Evolutionary conservation across 768 basidiomycete species (phyloP).

Genomic region (Trametes coccinea): DNA sequence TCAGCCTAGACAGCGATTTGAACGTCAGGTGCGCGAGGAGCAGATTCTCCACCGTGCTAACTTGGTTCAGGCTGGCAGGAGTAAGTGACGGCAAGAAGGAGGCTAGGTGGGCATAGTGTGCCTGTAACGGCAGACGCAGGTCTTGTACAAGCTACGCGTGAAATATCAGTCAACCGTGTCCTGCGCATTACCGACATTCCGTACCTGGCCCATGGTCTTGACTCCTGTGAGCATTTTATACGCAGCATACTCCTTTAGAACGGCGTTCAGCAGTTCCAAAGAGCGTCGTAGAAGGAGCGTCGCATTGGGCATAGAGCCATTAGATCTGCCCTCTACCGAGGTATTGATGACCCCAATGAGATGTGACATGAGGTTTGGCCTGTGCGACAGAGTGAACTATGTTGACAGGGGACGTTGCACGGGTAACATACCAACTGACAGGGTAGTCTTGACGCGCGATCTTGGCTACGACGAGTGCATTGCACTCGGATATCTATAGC

Average conservation of each 20-base stretch:
- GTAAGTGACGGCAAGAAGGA: slow-evolving; percentile 38
- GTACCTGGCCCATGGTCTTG: slow-evolving; percentile 64
- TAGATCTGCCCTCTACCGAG: slow-evolving; percentile 52
- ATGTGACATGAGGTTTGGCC: slow-evolving; percentile 59
- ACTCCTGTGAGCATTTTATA: slow-evolving; percentile 72
- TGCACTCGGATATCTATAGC: slow-evolving; percentile 73
- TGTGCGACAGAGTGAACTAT: slow-evolving; percentile 28
- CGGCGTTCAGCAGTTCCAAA: slow-evolving; percentile 60
- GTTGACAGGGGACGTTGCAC: not conserved
- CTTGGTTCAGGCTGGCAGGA: slow-evolving; percentile 36
- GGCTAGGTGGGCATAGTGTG: slow-evolving; percentile 61
- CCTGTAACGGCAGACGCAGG: slow-evolving; percentile 54
- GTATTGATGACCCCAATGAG: slow-evolving; percentile 57
- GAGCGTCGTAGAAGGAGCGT: slow-evolving; percentile 57
- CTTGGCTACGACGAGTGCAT: slow-evolving; percentile 72
- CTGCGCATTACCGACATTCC: slow-evolving; percentile 14
- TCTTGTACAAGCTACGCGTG: slow-evolving; percentile 50
- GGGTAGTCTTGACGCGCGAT: slow-evolving; percentile 81
- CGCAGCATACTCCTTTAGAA: slow-evolving; percentile 69
- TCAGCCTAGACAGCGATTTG: slow-evolving; percentile 73
- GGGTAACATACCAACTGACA: slow-evolving; percentile 54
- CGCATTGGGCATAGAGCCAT: slow-evolving; percentile 34
- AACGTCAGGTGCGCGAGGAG: slow-evolving; percentile 66
- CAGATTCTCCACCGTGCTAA: slow-evolving; percentile 47
- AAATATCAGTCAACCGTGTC: not conserved